Conservation (phyloP, 2,329 filamentous ascomycete species). For the Sarocladiaceae sp. region DNA sequence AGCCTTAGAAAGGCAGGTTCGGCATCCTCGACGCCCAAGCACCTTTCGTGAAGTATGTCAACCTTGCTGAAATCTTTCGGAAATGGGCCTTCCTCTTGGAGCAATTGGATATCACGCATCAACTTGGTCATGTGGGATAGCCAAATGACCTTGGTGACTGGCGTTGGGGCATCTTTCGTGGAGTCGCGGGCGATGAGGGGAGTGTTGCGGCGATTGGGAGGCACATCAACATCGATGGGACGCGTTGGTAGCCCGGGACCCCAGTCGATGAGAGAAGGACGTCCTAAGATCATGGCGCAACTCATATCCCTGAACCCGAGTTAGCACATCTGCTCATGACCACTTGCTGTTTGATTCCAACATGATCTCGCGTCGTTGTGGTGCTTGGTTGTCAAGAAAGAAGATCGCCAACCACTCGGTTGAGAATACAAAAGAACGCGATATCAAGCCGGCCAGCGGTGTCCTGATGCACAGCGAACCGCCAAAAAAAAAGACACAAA, state of each 20-base stretch:
- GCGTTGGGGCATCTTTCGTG: conserved; percentile 49
- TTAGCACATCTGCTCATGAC: not conserved
- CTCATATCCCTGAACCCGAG: conserved; percentile 45
- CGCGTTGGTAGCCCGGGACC: conserved; percentile 41
- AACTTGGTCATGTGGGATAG: conserved; percentile 42
- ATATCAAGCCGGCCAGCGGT: too few species aligned
- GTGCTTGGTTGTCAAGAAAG: too few species aligned
- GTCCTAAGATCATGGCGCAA: conserved; percentile 48
- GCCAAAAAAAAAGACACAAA: too few species aligned
- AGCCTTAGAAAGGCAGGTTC: conserved; percentile 51
- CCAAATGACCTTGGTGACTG: conserved; percentile 50
- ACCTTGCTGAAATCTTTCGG: conserved; percentile 51
- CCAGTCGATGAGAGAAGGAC: conserved; percentile 52
- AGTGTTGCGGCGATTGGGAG: conserved; percentile 41
- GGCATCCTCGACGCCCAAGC: conserved; percentile 41
- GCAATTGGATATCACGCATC: conserved; percentile 48
- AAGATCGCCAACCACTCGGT: too few species aligned
- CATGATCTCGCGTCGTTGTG: too few species aligned
- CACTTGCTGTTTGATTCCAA: too few species aligned
- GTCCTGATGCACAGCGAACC: too few species aligned
- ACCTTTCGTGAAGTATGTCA: conserved; percentile 47
- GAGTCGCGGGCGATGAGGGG: conserved; percentile 44
- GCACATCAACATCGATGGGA: conserved; percentile 49
- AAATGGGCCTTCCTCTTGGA: conserved; percentile 53
- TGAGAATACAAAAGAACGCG: too few species aligned